Evolutionary conservation across 345 rosid species (phyloP), one percentile per base, ranked within the genome.

Genomic region (Heritiera littoralis): DNA sequence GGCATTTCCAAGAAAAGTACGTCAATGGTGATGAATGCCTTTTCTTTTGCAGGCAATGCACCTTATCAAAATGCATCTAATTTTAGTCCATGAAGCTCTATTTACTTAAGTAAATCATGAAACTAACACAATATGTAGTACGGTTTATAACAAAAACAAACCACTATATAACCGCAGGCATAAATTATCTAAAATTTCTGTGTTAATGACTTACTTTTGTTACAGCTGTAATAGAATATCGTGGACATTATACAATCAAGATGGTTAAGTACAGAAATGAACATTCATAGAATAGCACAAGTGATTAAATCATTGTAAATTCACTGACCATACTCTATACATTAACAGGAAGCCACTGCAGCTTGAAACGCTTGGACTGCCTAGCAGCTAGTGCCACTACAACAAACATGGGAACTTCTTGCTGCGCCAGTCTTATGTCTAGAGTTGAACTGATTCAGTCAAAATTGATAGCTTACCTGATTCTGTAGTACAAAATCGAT

Each of bases 381-480:
- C 5, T 7, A 2, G 11, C 1, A 3, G 28, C 28, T 23, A 23
- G 28, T 23, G 28, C 15, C 68, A 35, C 20, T 7, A 65, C 18
- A 35, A 43, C 52, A 67, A 43, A 18, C 30, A 67, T 2, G 28
- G 5, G 67, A 68, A 70, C 74, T 56, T 68, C 30, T 11, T 6
- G 55, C 59, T 64, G 20, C 10, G 60, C 80, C 72, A 51, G 66
- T 68, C 13, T 10, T 58, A 13, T 48, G 38, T 15, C 43, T 2
- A 40, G 35, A 66, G 40, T 76, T 46, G 45, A 76, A 79, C 48
- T 32, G 81, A 56, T 78, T 74, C 68, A 10, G 64, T 56, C 76
- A 52, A 79, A 81, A 81, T 13, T 46, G 30, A 10, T 48, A 30
- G 28, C 20, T 28, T 2, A 6, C 23, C 18, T 28, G 13, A n/a